Base-by-base conservation (phyloP, 768 basidiomycete species). In the Hericium erinaceus region DNA sequence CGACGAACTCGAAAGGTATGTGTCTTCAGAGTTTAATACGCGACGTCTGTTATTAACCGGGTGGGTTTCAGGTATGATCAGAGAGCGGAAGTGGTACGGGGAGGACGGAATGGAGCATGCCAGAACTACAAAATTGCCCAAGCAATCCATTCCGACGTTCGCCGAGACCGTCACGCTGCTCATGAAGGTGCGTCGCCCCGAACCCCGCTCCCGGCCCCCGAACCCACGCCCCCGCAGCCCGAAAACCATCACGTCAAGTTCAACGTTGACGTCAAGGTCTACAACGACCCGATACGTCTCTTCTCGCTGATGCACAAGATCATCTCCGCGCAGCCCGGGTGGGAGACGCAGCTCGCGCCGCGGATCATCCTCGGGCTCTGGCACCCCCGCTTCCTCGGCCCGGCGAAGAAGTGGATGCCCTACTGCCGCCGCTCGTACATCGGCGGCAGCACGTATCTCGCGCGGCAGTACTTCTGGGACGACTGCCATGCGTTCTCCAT, bases 201-300 rank as follows among this genome's bases (percentile, higher is more conserved):
- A 18, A 38, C 61, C 58, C 55, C 57, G 49, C 13, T 55, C 44
- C 20, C 44, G 8, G 10, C n/a, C 20, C 20, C 44, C 44, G n/a
- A 0, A 46, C 20, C 44, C n/a, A n/a, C 4, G 5, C 16, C 44
- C 58, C 39, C 53, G 55, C 52, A 87, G 85, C 83, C 85, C 48
- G 85, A 88, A 72, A 89, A 90, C 70, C 76, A 73, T 39, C 86
- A 88, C 59, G 82, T 87, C 67, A 81, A 81, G 60, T 85, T 88
- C 66, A 84, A 98, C 75, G 81, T 98, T 60, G 95, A 98, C 68
- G 90, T 97, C 68, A 99, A 99, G 73, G 80, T 87, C 26, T 85
- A 92, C 67, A 98, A 98, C 67, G 84, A 94, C 66, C 93, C 95
- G 0, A 84, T 83, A 57, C 81, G 80, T n/a, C 78, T 95, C 37